Evolutionary conservation across 768 basidiomycete genomes (phyloP), one percentile per base, ranked within the genome.

Genomic region (Leccinum broughii): DNA sequence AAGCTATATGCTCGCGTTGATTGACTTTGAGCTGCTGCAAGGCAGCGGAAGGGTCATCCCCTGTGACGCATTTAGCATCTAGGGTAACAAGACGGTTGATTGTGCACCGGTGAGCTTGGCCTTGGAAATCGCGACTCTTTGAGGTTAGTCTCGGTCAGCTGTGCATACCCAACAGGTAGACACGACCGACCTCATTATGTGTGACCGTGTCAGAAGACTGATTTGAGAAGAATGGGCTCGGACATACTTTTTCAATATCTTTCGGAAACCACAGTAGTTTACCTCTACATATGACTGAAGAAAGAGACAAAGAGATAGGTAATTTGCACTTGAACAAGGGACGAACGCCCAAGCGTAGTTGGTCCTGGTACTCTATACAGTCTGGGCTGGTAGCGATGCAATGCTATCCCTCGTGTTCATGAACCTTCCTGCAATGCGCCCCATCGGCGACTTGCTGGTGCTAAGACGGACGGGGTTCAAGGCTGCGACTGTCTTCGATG

Each of bases 221-320:
- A 28, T 28, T 28, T 28, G 28, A 28, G 28, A 28, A 28, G 28
- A 1, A 28, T 28, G 28, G 1, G 28, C 28, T 28, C 28, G 28
- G 28, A 28, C 28, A 28, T 28, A 28, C 28, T 28, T 28, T 28
- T 28, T 28, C 28, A 28, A 28, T 28, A 28, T 28, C 74, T 92
- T 95, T 66, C 92, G 84, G 76, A 98, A 93, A 1, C 95, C 96
- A 0, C 92, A 90, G 71, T 92, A 83, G 73, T 98, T 99, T 59
- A 97, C 78, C 68, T 98, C 93, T 58, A 93, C 86, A 64, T 93
- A 99, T 5, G 93, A 90, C 71, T 82, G 87, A 86, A 87, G 53
- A 88, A 81, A 6, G 86, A 80, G 49, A 94, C 39, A 85, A 91
- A 97, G 11, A 94, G 81, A 51, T 80, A 86, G 0, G 93, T 92